Evolutionary conservation across 495 filamentous ascomycete genomes (phyloP), one percentile per base, ranked within the genome.

Genomic region (Annulohypoxylon nitens): DNA sequence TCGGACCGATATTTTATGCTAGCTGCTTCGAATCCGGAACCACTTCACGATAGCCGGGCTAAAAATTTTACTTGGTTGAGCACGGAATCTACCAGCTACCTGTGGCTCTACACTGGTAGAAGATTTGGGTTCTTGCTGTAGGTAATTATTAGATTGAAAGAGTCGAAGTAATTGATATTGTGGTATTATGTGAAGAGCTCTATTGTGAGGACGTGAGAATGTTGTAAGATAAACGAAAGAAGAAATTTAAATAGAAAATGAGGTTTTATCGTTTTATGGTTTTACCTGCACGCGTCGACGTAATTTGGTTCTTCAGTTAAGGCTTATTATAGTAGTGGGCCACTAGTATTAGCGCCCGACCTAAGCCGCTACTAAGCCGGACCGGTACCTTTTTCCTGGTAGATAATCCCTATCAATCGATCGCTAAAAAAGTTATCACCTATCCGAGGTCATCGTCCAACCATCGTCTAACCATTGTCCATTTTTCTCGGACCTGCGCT

Each of bases 1-100:
- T 71, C 69, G 69, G 69, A 1, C 69, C 69, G 69, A 71, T 67
- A 58, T 57, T 61, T 43, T 37, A 33, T 41, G 39, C 51, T 18
- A 47, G 25, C 33, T 23, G 36, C 20, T 65, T 61, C 57, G 16
- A 61, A 55, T 45, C 14, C 43, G 54, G 55, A 54, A 39, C 47
- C 30, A 61, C 63, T 14, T 37, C 48, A 61, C 58, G 37, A 67
- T 47, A 20, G 43, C 9, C 43, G 43, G 43, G 8, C 18, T 18
- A 20, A 8, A 2, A 18, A 8, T 47, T 20, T 20, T 18, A 47
- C 4, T 20, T 47, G 4, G 5, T 7, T n/a, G 16, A 20, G 4
- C 18, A 47, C 43, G n/a, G 25, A 10, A 11, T 51, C 25, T 2
- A 2, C 11, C 0, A 14, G 20, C 9, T 2, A 3, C 4, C 11